Evolutionary conservation across 202 grass and related monocot genomes (phyloP), one percentile per base, ranked within the genome.

Genomic region (Brachypodium distachyon): DNA sequence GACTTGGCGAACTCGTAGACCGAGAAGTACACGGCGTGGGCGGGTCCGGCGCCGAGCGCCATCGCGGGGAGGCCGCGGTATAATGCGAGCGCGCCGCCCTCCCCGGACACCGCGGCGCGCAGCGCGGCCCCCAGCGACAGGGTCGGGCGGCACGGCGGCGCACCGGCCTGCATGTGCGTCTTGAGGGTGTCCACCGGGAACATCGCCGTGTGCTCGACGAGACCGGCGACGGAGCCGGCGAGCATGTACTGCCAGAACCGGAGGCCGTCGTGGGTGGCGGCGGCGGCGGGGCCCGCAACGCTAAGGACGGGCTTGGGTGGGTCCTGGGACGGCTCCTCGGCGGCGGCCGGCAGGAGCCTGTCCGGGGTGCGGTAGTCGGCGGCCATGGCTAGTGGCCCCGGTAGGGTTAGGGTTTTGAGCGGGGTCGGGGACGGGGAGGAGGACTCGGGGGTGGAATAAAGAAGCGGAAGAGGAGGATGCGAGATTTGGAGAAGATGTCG

Each of bases 171-270:
- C 91, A 98, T 98, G 23, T 93, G 91, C 42, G 95, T 98, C 84
- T 98, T 98, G 36, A 98, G 79, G 39, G 91, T 94, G 73, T 98
- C 95, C 7, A 98, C 83, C 1, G 95, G 95, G 80, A 98, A 98
- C 95, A 98, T 98, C 55, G 89, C 84, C 63, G 91, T 82, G 85
- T 98, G 95, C 74, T 98, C 95, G 52, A 98, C 87, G 43, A 98
- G 84, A 46, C 95, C 95, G 60, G 95, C 95, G 64, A 94, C 80
- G 70, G 95, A 98, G 62, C 95, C 95, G 29, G 95, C 91, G 62
- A 91, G 91, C 95, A 98, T 98, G 83, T 94, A 98, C 67, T 98
- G 95, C 87, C 92, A 98, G 84, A 98, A 98, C 3, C 82, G 79
- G 72, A 98, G 91, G 16, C 91, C 91, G 53, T 98, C 95, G 70